These are phyloP conservation scores for Jaapia argillacea DNA, from an alignment of 768 basidiomycete species.

Conservation along the genomic window DNA sequence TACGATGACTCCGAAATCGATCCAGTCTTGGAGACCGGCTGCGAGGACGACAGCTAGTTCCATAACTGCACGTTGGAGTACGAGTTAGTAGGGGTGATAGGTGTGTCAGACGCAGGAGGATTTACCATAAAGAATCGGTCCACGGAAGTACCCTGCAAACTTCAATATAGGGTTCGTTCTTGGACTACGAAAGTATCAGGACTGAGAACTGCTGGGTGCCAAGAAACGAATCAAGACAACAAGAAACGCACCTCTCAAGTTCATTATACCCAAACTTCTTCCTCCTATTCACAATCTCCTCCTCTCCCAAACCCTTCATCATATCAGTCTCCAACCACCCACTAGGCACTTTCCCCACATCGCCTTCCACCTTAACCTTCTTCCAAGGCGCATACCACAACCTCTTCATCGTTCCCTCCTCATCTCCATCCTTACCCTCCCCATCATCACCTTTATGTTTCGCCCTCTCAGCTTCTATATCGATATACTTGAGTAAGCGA, in stretches of 20 bases:
- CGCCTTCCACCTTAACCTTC: slow-evolving; percentile 18
- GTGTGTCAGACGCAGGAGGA: no score
- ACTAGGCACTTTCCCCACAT: slow-evolving; percentile 22
- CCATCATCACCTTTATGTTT: slow-evolving; percentile 14
- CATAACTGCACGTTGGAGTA: slow-evolving; percentile 22
- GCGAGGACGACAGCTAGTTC: slow-evolving; percentile 35
- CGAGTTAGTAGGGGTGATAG: neutral
- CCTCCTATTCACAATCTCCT: slow-evolving; percentile 24
- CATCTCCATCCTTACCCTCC: slow-evolving; percentile 23
- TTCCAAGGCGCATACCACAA: slow-evolving; percentile 40
- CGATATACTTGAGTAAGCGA: slow-evolving; percentile 25
- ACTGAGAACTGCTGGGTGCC: no score
- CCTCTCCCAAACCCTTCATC: slow-evolving; percentile 22
- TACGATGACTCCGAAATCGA: slow-evolving; percentile 39
- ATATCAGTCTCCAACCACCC: slow-evolving; percentile 33
- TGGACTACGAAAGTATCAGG: slow-evolving; percentile 17
- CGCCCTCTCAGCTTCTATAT: slow-evolving; percentile 18
- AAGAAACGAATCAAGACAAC: neutral
- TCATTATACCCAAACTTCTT: slow-evolving; percentile 30
- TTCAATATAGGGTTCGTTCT: slow-evolving; percentile 32
- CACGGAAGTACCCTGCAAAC: slow-evolving; percentile 33
- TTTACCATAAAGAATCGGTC: slow-evolving; percentile 26
- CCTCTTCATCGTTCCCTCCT: slow-evolving; percentile 14
- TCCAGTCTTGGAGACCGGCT: slow-evolving; percentile 36
- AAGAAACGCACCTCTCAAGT: slow-evolving; percentile 23